These are phyloP conservation scores for Exobasidium rhododendri DNA, from an alignment of 1,284 basidiomycete species.

Conservation along the genomic window DNA sequence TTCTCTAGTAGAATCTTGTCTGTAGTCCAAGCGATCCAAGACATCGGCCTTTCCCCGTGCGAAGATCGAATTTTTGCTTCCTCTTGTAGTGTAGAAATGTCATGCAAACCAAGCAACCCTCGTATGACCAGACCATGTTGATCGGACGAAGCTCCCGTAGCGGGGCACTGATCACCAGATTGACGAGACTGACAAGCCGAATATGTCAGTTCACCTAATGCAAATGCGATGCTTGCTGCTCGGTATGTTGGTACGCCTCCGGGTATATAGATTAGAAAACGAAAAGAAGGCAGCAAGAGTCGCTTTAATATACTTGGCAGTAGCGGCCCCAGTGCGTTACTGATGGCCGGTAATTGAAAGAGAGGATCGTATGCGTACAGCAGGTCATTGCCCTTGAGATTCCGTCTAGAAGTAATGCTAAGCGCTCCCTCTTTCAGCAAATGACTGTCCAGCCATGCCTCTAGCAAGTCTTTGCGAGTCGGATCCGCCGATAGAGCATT, in stretches of 20 bases:
- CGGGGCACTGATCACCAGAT: constrained; percentile 20
- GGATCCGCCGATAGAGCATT: constrained; percentile 23
- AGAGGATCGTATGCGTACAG: constrained; percentile 1
- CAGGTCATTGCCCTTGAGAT: background rate
- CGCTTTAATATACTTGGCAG: constrained; percentile 38
- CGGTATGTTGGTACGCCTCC: constrained; percentile 24
- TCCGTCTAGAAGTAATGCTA: background rate
- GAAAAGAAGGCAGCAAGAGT: constrained; percentile 29
- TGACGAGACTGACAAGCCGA: constrained; percentile 16
- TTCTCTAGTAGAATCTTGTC: constrained; percentile 45
- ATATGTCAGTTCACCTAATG: constrained; percentile 31
- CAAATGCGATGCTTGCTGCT: constrained; percentile 30
- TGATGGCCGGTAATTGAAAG: constrained; percentile 33
- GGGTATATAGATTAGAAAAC: constrained; percentile 38
- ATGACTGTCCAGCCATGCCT: constrained; percentile 10
- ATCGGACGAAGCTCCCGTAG: constrained; percentile 5
- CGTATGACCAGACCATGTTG: constrained; percentile 21
- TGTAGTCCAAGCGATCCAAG: constrained; percentile 45
- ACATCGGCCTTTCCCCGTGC: constrained; percentile 3
- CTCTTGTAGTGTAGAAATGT: constrained; percentile 28
- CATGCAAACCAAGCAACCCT: constrained; percentile 43
- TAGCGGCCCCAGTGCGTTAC: constrained; percentile 34
- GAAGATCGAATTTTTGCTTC: constrained; percentile 13
- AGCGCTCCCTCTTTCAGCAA: background rate
- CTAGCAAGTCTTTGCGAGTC: background rate